These are phyloP conservation scores for Lodderomyces jiufengensis DNA, from an alignment of 1,139 yeast species.

Conservation along the genomic window DNA sequence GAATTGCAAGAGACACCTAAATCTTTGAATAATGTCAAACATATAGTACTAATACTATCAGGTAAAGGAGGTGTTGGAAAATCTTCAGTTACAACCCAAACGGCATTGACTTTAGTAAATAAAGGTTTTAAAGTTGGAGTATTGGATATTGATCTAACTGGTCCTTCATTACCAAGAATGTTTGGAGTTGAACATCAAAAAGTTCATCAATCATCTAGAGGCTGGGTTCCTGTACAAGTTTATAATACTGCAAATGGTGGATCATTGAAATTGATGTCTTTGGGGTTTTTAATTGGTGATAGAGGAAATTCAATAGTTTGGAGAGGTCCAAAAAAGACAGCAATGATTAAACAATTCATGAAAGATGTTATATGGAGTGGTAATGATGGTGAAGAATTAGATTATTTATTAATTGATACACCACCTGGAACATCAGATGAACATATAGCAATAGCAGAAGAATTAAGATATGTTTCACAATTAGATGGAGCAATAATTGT, in stretches of 20 bases:
- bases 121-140: conserved; percentile 84
- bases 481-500: conserved; percentile 48
- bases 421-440: conserved; percentile 99
- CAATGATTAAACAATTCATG: conserved; percentile 92
- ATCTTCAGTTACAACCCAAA: conserved; percentile 90
- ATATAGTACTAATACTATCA: conserved; percentile 49
- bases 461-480: conserved; percentile 54
- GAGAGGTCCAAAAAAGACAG: conserved; percentile 98
- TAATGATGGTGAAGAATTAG: conserved; percentile 46
- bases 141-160: conserved; percentile 90
- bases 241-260: conserved; percentile 25
- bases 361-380: conserved; percentile 90
- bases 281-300: conserved; percentile 83
- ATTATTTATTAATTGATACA: conserved; percentile 87
- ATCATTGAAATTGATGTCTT: conserved; percentile 65
- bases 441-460: conserved; percentile 95
- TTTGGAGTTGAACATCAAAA: conserved; percentile 82
- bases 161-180: conserved; percentile 96
- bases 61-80: conserved; percentile 78
- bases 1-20: conserved; percentile 44
- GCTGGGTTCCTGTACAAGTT: conserved; percentile 86
- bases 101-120: conserved; percentile 71
- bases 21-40: conserved; percentile 62
- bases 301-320: conserved; percentile 92
- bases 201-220: conserved; percentile 75